These are phyloP conservation scores for Pyricularia grisea DNA, from an alignment of 2,329 filamentous ascomycete genomes.

Conservation along the genomic window DNA sequence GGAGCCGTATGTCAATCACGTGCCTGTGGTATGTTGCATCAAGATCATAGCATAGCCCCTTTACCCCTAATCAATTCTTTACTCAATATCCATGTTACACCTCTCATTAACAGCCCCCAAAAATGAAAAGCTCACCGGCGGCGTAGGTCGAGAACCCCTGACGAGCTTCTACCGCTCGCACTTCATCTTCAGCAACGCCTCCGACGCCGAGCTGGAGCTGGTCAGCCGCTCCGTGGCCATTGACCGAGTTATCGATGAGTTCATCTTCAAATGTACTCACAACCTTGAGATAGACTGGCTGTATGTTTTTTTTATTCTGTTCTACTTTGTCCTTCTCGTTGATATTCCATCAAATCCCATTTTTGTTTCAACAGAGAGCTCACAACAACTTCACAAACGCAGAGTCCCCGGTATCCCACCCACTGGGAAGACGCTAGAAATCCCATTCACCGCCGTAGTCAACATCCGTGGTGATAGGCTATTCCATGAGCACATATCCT, in stretches of 20 bases:
- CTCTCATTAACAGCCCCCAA: not conserved
- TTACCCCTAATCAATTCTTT: no score
- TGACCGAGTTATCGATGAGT: constrained; percentile 64
- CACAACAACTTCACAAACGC: constrained; percentile 14
- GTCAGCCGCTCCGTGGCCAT: constrained; percentile 63
- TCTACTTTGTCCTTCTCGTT: not conserved
- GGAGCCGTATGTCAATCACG: constrained; percentile 69
- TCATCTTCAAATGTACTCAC: constrained; percentile 57
- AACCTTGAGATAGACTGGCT: constrained; percentile 57
- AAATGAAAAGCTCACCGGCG: constrained; percentile 46
- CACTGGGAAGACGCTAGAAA: constrained; percentile 40
- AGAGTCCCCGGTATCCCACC: constrained; percentile 49
- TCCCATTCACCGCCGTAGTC: constrained; percentile 57
- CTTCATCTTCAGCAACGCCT: constrained; percentile 66
- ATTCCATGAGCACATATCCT: constrained; percentile 62
- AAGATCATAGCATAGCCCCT: no score
- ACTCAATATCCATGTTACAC: no score
- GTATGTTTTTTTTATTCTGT: constrained; percentile 23
- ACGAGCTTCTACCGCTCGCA: constrained; percentile 62
- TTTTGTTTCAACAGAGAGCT: not conserved
- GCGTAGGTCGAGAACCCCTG: constrained; percentile 54
- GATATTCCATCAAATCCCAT: not conserved
- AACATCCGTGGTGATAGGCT: constrained; percentile 59
- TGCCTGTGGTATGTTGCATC: constrained; percentile 18
- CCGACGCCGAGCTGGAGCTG: constrained; percentile 57